These are phyloP conservation scores for Phytophthora fragariaefolia DNA, from an alignment of 352 stramenopile species.

Conservation along the genomic window DNA sequence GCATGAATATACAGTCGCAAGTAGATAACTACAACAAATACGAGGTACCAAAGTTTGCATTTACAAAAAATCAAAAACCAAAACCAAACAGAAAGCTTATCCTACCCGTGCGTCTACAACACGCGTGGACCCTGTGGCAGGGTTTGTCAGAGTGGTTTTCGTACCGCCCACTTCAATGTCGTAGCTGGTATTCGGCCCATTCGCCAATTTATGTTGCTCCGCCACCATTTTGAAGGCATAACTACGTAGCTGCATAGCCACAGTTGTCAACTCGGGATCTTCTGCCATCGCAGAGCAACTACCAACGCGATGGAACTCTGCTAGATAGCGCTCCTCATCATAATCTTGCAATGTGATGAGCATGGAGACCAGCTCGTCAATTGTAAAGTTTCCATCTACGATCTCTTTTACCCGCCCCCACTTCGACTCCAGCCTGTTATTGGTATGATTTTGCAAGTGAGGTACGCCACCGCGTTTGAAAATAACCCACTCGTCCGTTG, in stretches of 20 bases:
- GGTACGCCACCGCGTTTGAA: conserved; percentile 8
- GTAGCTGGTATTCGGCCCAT: background rate
- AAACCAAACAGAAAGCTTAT: conserved; percentile 13
- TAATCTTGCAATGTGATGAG: conserved; percentile 14
- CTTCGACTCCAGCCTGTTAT: conserved; percentile 18
- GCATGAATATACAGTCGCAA: conserved; percentile 12
- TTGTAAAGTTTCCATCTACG: conserved; percentile 1
- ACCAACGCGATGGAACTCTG: conserved; percentile 8
- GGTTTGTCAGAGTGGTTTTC: no score
- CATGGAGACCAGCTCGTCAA: conserved; percentile 13
- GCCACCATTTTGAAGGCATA: conserved; percentile 4
- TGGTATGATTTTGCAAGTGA: conserved; percentile 15
- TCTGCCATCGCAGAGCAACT: background rate
- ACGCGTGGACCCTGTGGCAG: background rate
- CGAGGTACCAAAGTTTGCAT: background rate
- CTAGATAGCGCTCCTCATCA: conserved; percentile 3
- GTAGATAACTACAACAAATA: background rate
- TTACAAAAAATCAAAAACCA: conserved; percentile 1
- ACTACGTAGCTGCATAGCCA: conserved; percentile 1
- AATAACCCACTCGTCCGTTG: conserved; percentile 7
- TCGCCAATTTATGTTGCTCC: background rate
- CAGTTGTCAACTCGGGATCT: conserved; percentile 1
- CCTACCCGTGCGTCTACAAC: conserved; percentile 9
- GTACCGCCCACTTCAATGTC: conserved; percentile 1
- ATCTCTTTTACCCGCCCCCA: conserved; percentile 20